These are phyloP conservation scores for Botryotinia globosa DNA, from an alignment of 2,329 filamentous ascomycete genomes.

Conservation along the genomic window DNA sequence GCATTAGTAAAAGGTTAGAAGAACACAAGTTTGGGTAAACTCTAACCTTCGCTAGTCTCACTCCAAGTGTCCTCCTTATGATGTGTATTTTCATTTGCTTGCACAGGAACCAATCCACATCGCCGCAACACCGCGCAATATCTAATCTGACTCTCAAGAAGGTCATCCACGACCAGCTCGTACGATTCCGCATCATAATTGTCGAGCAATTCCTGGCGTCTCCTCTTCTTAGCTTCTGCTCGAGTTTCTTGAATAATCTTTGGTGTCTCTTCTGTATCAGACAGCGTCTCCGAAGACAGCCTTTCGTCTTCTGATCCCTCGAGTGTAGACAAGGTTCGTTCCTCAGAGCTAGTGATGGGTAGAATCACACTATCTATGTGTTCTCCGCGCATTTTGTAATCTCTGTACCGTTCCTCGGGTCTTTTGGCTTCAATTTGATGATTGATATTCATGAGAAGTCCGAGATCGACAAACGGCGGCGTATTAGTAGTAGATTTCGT, in stretches of 20 bases:
- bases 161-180: neutral
- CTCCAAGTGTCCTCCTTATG: neutral
- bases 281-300: neutral
- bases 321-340: neutral
- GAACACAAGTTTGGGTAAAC: no score
- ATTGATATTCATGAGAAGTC: neutral
- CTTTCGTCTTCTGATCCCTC: neutral
- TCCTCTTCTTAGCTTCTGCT: neutral
- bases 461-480: neutral
- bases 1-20: neutral
- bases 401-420: neutral
- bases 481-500: neutral
- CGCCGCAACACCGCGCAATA: neutral
- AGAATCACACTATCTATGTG: neutral
- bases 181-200: neutral
- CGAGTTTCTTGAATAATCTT: neutral
- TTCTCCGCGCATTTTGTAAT: neutral
- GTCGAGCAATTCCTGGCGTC: neutral
- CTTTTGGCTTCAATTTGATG: neutral
- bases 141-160: neutral
- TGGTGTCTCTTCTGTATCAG: neutral
- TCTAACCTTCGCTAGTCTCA: neutral
- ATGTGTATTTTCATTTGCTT: neutral
- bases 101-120: neutral
- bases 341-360: neutral